Evolutionary conservation across 805 yeast genomes (phyloP).

Genomic region (Zygosaccharomyces kombuchaensis): DNA sequence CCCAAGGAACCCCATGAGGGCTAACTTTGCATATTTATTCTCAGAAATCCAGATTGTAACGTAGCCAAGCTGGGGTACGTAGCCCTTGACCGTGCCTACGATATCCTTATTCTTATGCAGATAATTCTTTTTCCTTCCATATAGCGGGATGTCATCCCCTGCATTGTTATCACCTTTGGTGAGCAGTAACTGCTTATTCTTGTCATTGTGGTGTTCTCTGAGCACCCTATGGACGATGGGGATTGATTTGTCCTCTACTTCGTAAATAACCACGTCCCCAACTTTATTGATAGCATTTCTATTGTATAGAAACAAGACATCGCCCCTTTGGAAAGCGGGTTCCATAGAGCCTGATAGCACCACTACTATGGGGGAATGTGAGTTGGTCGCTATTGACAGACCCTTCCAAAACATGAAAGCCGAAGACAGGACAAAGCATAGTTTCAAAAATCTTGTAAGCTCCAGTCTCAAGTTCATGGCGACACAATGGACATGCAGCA

Average conservation of each 20-base stretch:
- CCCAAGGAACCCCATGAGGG: conserved; percentile 69
- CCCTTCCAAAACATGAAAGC: conserved; percentile 93
- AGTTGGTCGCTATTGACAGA: conserved; percentile 66
- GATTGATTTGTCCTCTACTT: conserved; percentile 68
- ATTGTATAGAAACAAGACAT: conserved; percentile 87
- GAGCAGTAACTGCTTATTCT: conserved; percentile 59
- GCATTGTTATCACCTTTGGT: conserved; percentile 98
- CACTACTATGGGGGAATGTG: conserved; percentile 92
- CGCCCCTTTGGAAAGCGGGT: conserved; percentile 98
- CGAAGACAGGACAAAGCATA: conserved; percentile 77
- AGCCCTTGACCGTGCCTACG: conserved; percentile 89
- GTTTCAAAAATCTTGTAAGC: conserved; percentile 59
- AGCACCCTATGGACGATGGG: conserved; percentile 97
- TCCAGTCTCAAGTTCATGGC: conserved; percentile 59
- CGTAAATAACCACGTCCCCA: conserved; percentile 94
- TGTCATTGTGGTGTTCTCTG: conserved; percentile 64
- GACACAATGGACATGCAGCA: background rate
- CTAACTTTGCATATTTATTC: conserved; percentile 74
- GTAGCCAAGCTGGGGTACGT: conserved; percentile 85
- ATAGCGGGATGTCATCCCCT: conserved; percentile 82
- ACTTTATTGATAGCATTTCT: conserved; percentile 61
- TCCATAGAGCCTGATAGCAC: conserved; percentile 99
- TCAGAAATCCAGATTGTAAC: conserved; percentile 89
- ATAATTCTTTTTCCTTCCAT: conserved; percentile 70
- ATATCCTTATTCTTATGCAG: conserved; percentile 73